Conservation (phyloP, 2,329 filamentous ascomycete species). For the Madurella mycetomatis region DNA sequence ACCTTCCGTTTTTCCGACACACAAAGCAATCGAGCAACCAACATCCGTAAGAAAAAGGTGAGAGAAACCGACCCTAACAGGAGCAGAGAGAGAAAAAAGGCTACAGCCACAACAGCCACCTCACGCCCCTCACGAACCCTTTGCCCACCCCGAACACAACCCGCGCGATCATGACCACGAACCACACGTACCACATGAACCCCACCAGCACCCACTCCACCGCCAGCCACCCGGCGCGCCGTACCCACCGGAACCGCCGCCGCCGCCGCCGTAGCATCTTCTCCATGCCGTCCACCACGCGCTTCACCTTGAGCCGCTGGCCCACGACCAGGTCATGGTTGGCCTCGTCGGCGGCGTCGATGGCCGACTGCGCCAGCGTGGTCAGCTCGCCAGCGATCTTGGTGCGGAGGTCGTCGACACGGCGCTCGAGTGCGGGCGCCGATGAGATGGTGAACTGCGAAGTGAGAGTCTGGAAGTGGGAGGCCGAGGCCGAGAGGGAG, state of each 20-base stretch:
- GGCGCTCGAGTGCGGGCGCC: constrained; percentile 47
- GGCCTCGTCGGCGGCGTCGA: constrained; percentile 76
- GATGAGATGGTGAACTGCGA: constrained; percentile 56
- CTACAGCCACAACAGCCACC: constrained; percentile 80
- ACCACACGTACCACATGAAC: constrained; percentile 93
- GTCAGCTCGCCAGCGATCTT: constrained; percentile 51
- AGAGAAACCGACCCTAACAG: too few relatives aligned
- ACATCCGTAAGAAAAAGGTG: too few relatives aligned
- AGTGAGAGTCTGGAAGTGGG: constrained; percentile 56
- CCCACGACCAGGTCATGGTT: constrained; percentile 70
- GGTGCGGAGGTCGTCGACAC: constrained; percentile 44
- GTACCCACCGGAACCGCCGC: constrained; percentile 65
- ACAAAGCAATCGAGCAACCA: too few relatives aligned
- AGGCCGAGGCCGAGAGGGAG: constrained; percentile 44
- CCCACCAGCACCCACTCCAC: constrained; percentile 86
- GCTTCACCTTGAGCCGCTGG: constrained; percentile 75
- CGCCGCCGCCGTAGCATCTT: constrained; percentile 67
- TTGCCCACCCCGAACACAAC: constrained; percentile 59
- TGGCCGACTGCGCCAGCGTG: constrained; percentile 59
- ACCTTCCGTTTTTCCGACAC: too few relatives aligned
- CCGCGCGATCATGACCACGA: constrained; percentile 74
- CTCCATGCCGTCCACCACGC: constrained; percentile 72
- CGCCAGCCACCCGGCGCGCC: constrained; percentile 71
- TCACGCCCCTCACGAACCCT: constrained; percentile 55
- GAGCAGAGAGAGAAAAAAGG: too few relatives aligned